Evolutionary conservation across 2,329 filamentous ascomycete genomes (phyloP).

Genomic region (Teratosphaeriaceae sp.): DNA sequence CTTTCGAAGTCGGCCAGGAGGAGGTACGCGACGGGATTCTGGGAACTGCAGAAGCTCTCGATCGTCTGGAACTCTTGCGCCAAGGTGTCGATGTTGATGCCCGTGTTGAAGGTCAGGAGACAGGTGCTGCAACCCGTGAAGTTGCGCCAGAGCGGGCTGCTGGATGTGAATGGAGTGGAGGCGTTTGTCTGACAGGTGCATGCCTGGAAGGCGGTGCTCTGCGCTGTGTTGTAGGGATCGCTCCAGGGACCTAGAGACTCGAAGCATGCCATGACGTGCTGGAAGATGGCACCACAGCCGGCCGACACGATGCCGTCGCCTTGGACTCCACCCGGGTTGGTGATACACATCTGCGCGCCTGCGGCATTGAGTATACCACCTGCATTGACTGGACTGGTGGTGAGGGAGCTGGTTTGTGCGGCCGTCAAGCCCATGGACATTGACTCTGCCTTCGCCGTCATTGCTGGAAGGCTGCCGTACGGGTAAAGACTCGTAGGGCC

Average conservation of each 20-base stretch:
- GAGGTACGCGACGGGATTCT: constrained; percentile 7
- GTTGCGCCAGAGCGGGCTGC: constrained; percentile 7
- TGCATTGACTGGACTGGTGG: no score
- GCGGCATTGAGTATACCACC: not conserved
- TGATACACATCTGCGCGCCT: not conserved
- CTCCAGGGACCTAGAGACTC: constrained; percentile 1
- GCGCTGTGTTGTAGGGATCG: constrained; percentile 7
- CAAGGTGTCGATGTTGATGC: not conserved
- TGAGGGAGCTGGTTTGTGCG: no score
- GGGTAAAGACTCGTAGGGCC: no score
- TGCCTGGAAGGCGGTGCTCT: constrained; percentile 7
- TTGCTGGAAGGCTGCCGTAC: no score
- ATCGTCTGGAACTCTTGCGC: constrained; percentile 3
- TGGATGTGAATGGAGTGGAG: not conserved
- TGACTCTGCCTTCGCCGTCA: no score
- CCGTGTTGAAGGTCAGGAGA: not conserved
- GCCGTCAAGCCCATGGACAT: no score
- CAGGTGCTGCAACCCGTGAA: constrained; percentile 9
- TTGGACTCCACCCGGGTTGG: not conserved
- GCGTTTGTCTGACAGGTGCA: constrained; percentile 7
- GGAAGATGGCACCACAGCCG: constrained; percentile 6
- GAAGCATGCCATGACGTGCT: constrained; percentile 6
- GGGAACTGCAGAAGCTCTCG: constrained; percentile 10
- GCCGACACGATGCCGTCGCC: not conserved
- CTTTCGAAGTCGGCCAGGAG: not conserved